phyloP scores from a whole-genome alignment of 371 early-diverging fungal genomes.

The Mucor racemosus region DNA sequence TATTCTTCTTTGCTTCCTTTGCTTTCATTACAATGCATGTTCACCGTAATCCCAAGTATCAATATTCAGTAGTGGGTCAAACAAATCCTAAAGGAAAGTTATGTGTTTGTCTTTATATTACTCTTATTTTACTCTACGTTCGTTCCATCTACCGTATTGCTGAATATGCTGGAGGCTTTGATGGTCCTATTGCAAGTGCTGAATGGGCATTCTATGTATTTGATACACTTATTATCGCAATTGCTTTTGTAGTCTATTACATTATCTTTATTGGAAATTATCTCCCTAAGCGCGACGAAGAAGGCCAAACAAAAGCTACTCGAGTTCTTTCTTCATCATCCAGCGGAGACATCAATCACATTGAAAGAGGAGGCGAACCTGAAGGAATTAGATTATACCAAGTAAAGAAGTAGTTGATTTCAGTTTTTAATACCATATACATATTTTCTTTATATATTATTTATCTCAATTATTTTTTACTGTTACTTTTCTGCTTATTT shows the following conservation, averaged over 20 bases:
- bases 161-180: slow-evolving; percentile 21
- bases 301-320: not conserved
- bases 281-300: slow-evolving; percentile 14
- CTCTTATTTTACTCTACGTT: slow-evolving; percentile 22
- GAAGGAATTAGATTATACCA: not conserved
- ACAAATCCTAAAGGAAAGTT: slow-evolving; percentile 13
- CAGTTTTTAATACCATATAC: too few species aligned
- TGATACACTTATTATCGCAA: slow-evolving; percentile 15
- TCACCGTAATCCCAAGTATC: slow-evolving; percentile 14
- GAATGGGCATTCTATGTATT: slow-evolving; percentile 33
- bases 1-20: slow-evolving; percentile 22
- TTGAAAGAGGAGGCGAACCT: not conserved
- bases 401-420: not conserved
- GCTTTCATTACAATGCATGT: slow-evolving; percentile 16
- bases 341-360: not conserved
- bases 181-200: slow-evolving; percentile 10
- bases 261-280: slow-evolving; percentile 21
- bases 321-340: not conserved
- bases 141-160: slow-evolving; percentile 29
- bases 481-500: too few species aligned
- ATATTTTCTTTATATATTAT: too few species aligned
- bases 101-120: slow-evolving; percentile 17
- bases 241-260: slow-evolving; percentile 11
- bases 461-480: too few species aligned
- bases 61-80: slow-evolving; percentile 11